phyloP scores from a whole-genome alignment of 106 monocot genomes.

The Acanthochlamys bracteata region DNA sequence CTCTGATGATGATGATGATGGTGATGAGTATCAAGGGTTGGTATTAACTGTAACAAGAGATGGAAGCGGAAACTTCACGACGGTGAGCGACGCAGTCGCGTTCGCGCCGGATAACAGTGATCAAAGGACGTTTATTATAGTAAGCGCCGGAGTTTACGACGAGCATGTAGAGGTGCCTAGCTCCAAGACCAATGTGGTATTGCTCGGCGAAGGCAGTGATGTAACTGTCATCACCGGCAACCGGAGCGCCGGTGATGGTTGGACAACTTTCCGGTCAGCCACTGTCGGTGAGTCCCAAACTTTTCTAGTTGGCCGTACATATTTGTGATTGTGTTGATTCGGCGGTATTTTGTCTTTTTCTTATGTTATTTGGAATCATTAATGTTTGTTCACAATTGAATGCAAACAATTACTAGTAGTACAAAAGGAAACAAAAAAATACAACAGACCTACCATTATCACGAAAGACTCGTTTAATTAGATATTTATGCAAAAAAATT shows the following conservation, averaged over 20 bases:
- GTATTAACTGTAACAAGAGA: conserved; percentile 60
- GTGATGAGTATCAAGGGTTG: conserved; percentile 1
- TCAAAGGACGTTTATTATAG: conserved; percentile 31
- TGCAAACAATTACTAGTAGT: too few relatives aligned
- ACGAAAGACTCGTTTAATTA: too few relatives aligned
- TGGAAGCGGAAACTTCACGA: conserved; percentile 63
- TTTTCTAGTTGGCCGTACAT: too few relatives aligned
- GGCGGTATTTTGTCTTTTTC: too few relatives aligned
- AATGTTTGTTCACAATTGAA: too few relatives aligned
- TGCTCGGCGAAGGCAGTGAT: conserved; percentile 61
- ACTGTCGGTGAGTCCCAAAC: conserved; percentile 70
- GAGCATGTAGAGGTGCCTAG: conserved; percentile 58
- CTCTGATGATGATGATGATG: conserved; percentile 21
- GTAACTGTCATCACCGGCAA: conserved; percentile 56
- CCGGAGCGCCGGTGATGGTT: conserved; percentile 61
- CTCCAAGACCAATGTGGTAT: conserved; percentile 61
- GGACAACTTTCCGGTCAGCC: conserved; percentile 76
- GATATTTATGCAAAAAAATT: too few relatives aligned
- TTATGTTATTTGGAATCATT: too few relatives aligned
- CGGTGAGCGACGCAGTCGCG: conserved; percentile 43
- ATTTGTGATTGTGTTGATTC: too few relatives aligned
- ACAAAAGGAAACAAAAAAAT: too few relatives aligned
- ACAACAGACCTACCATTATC: too few relatives aligned
- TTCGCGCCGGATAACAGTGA: conserved; percentile 53
- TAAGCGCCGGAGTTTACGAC: conserved; percentile 52